A percentile compares a stretch with the other conserved stretches of the same genome.
Conservation (phyloP, 305 asterid genomes). For the Ajuga reptans region DNA sequence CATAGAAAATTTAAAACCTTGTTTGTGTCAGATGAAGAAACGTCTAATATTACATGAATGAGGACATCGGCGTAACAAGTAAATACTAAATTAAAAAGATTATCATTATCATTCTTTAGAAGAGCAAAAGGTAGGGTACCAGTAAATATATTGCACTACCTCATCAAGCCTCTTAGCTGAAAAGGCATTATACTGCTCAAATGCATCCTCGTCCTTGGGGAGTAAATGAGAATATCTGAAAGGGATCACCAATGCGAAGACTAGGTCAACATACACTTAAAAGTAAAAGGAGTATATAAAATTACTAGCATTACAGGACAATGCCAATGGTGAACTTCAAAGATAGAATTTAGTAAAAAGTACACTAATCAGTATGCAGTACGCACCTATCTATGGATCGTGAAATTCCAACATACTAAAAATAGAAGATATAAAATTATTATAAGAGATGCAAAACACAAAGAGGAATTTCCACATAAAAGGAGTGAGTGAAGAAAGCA, state of each 20-base stretch:
- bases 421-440: background rate
- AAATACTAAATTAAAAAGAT: background rate
- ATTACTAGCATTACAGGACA: background rate
- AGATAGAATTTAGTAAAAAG: conserved; percentile 6
- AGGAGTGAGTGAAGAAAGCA: background rate
- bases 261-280: conserved; percentile 1
- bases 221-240: conserved; percentile 86
- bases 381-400: conserved; percentile 10
- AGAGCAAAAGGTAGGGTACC: conserved; percentile 11
- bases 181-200: conserved; percentile 68
- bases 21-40: background rate
- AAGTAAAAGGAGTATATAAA: background rate
- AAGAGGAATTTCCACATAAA: background rate
- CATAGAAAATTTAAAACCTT: background rate
- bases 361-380: background rate
- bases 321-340: conserved; percentile 7
- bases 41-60: background rate
- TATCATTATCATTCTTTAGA: background rate
- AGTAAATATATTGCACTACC: conserved; percentile 39
- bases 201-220: conserved; percentile 92
- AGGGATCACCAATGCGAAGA: conserved; percentile 21
- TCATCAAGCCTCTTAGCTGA: conserved; percentile 89
- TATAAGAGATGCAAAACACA: background rate
- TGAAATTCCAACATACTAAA: conserved; percentile 6
- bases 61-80: background rate